phyloP scores from a whole-genome alignment of 352 stramenopile species.

The Globisporangium apiculatum region DNA sequence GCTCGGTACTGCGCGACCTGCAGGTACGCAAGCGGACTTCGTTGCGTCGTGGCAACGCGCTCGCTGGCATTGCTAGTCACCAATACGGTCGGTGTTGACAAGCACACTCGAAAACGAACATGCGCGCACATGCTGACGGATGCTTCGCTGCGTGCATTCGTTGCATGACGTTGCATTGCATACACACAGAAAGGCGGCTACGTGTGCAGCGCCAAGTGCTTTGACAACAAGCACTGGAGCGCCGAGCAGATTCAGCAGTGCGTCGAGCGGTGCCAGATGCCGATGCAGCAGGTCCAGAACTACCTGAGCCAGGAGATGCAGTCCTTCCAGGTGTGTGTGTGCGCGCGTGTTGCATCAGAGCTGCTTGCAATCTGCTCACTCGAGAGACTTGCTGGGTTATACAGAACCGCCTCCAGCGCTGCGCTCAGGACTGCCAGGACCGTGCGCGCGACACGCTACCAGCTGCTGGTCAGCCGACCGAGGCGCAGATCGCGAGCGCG shows the following conservation, averaged over 20 bases:
- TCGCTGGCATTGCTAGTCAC: no score
- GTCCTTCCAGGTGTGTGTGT: constrained; percentile 48
- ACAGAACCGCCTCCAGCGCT: constrained; percentile 75
- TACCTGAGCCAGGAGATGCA: constrained; percentile 83
- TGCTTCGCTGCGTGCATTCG: background rate
- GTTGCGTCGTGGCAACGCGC: no score
- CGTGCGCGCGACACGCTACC: constrained; percentile 65
- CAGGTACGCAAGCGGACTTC: constrained; percentile 25
- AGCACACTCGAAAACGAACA: no score
- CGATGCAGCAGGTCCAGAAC: constrained; percentile 78
- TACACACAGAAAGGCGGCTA: constrained; percentile 64
- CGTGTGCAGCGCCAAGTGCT: constrained; percentile 82
- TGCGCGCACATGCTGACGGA: no score
- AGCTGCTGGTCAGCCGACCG: constrained; percentile 46
- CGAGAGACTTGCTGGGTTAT: background rate
- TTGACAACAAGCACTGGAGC: constrained; percentile 77
- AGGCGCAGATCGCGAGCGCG: constrained; percentile 52
- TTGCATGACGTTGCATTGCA: background rate
- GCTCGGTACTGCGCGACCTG: constrained; percentile 60
- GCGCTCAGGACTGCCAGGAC: constrained; percentile 85
- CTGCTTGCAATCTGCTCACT: no score
- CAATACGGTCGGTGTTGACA: no score
- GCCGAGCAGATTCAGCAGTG: constrained; percentile 75
- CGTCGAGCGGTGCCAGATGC: constrained; percentile 82
- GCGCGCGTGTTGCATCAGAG: no score